phyloP scores from a whole-genome alignment of 805 yeast species.

The Candida vartiovaarae region DNA sequence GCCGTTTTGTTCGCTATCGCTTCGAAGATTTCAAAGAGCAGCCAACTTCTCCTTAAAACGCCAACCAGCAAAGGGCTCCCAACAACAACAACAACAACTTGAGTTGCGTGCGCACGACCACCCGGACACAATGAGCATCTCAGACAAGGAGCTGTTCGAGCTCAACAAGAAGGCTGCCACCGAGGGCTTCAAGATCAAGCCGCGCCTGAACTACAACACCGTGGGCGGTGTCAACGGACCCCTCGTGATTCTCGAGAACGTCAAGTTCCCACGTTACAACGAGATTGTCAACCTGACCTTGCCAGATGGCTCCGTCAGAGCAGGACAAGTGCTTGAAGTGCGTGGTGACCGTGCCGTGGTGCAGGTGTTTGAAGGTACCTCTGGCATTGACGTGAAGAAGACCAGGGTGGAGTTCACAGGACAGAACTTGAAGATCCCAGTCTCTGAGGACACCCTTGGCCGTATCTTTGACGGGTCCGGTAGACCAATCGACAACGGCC shows the following conservation, averaged over 20 bases:
- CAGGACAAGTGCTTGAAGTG: constrained; percentile 97
- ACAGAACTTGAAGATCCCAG: constrained; percentile 85
- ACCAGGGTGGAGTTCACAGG: constrained; percentile 98
- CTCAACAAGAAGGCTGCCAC: constrained; percentile 89
- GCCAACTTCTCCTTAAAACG: not conserved
- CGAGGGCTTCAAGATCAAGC: constrained; percentile 85
- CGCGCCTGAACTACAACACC: constrained; percentile 89
- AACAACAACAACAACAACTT: too few species aligned
- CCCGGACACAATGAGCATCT: constrained; percentile 15
- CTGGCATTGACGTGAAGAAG: constrained; percentile 97
- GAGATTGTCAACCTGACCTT: constrained; percentile 95
- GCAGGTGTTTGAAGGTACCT: constrained; percentile 98
- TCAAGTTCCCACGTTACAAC: constrained; percentile 83
- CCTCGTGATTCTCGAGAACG: constrained; percentile 81
- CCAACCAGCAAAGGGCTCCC: not conserved
- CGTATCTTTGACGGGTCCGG: constrained; percentile 99
- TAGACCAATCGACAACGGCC: constrained; percentile 97
- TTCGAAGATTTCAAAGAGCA: not conserved
- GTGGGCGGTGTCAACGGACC: constrained; percentile 99
- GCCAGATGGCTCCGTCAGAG: constrained; percentile 92
- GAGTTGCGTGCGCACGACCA: too few species aligned
- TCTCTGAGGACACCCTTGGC: constrained; percentile 94
- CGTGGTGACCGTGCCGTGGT: constrained; percentile 96
- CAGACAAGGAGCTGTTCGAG: constrained; percentile 45
- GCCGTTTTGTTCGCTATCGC: not conserved